phyloP scores from a whole-genome alignment of 768 basidiomycete species.

The Stropharia rugosoannulata region DNA sequence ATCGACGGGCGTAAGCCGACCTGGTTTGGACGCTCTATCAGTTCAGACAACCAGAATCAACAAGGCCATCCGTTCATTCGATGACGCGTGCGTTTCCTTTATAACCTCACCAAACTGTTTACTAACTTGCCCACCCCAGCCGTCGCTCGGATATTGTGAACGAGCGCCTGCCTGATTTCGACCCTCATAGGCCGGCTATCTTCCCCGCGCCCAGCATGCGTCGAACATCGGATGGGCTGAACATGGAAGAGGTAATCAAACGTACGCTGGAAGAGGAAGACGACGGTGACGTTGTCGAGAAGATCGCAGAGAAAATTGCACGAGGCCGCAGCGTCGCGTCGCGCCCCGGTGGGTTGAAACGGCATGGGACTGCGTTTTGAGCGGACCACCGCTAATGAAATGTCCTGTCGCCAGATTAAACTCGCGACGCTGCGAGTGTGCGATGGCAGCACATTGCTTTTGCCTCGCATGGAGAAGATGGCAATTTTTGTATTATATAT shows the following conservation, averaged over 20 bases:
- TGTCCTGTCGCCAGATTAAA: neutral
- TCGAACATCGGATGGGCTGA: constrained; percentile 36
- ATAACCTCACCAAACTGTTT: neutral
- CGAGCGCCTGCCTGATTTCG: constrained; percentile 68
- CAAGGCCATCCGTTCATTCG: constrained; percentile 67
- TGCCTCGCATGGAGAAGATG: neutral
- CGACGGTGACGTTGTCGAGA: constrained; percentile 53
- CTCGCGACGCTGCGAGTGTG: neutral
- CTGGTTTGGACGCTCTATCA: constrained; percentile 54
- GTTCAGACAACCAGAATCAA: constrained; percentile 61
- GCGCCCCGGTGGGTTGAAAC: constrained; percentile 55
- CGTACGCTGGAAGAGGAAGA: constrained; percentile 60
- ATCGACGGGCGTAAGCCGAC: constrained; percentile 25
- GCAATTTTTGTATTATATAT: neutral
- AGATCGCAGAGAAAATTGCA: constrained; percentile 63
- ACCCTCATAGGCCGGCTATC: constrained; percentile 37
- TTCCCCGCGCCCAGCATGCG: constrained; percentile 66
- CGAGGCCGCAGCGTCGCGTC: constrained; percentile 43
- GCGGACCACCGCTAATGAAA: neutral
- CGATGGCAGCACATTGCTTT: neutral
- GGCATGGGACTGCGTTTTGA: constrained; percentile 49
- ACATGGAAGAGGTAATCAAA: constrained; percentile 69
- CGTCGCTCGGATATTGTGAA: constrained; percentile 73
- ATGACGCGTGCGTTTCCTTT: constrained; percentile 61
- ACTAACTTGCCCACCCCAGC: constrained; percentile 30